Evolutionary conservation across 2,329 filamentous ascomycete species (phyloP), one percentile per base, ranked within the genome.

Genomic region (Dichotomopilus funicola): DNA sequence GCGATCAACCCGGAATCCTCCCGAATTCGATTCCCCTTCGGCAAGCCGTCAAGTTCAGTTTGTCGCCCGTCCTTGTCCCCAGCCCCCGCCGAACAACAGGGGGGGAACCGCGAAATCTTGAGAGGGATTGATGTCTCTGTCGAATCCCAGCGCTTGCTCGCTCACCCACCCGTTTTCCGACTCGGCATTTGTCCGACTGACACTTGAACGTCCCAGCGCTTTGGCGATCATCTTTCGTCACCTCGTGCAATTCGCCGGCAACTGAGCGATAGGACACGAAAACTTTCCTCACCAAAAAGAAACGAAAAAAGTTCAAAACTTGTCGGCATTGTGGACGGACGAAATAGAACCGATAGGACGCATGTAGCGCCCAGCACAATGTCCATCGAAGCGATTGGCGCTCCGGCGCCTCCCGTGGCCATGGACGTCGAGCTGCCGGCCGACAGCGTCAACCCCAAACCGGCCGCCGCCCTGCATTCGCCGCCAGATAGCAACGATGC

Each of bases 401-500:
- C 71, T 69, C 65, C 69, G 68, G 72, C 71, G 71, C 68, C 73
- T 65, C 69, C 60, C 53, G 60, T 66, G 64, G 63, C 58, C 53
- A 59, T 62, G 61, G 61, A 64, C 56, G 54, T 56, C 53, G 49
- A 61, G 51, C 58, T 52, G 55, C 49, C 62, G 55, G 57, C 65
- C 58, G 63, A 72, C 57, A 68, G 68, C 60, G 67, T 71, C 49
- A 73, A 77, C 60, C 70, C 74, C 35, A 27, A 27, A 27, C 19
- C 19, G 19, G 19, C 19, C 19, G 72, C 69, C 57, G 80, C 80
- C 63, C 71, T 85, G 54, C 78, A 84, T 66, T 85, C 82, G 61
- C 82, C 82, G 43, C 83, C 83, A 50, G 81, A 85, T 64, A 84
- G 79, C 67, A 84, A 84, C 70, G 78, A 78, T 67, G 75, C 78